Base-by-base conservation (phyloP, 768 basidiomycete species). In the Pholiota conissans region DNA sequence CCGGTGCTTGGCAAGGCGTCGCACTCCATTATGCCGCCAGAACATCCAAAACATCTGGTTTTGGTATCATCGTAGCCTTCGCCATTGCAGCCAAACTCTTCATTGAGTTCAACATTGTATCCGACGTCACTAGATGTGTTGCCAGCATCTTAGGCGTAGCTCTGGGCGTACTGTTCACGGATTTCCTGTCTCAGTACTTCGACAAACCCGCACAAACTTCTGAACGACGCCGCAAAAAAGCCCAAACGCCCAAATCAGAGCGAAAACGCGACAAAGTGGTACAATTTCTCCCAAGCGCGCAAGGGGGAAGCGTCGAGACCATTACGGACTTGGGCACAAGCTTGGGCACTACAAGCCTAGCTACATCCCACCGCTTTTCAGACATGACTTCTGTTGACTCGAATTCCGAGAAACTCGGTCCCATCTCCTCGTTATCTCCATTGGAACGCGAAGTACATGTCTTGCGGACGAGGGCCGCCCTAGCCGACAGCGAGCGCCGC, bases 401-500 rank as follows among this genome's bases (percentile, higher is more conserved):
- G 18, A 76, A 79, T 46, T 87, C 88, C 26, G 87, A 86, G 52
- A 75, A 84, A 62, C 76, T 89, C 60, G 86, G 85, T 40, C 81
- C 84, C 5, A 76, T 77, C 37, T 69, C 80, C 26, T 76, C 77
- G 28, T 79, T 89, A 79, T 80, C 84, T 20, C 85, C 86, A 6
- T 72, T 84, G 30, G 88, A 91, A 64, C 83, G 89, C 28, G 89
- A 91, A 65, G 80, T 92, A n/a, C 86, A 87, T 29, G 76, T 83
- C 13, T 79, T 94, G 20, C 82, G 90, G 48, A 85, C 90, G 47
- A 83, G 89, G 26, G 91, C 91, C 7, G 86, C 89, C 18, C 72
- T 91, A 57, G 91, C 92, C 24, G 92, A 92, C 63, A 91, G 85
- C 59, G 91, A 94, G 71, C 83, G 89, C 18, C 80, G 92, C 37